Evolutionary conservation across 2,329 filamentous ascomycete genomes (phyloP).

Genomic region (Botryosphaeria dothidea): DNA sequence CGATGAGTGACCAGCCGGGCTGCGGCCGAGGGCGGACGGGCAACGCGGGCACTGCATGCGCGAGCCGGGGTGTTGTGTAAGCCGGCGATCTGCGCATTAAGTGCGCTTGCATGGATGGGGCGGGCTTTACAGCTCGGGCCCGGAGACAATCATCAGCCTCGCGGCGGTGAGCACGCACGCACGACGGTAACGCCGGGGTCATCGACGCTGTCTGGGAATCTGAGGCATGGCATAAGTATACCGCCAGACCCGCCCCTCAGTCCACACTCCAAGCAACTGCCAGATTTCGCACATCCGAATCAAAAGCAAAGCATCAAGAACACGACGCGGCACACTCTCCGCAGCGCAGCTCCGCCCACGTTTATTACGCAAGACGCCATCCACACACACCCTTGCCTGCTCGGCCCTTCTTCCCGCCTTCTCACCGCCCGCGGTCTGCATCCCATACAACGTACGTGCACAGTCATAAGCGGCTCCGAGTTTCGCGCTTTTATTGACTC

Average conservation of each 20-base stretch:
- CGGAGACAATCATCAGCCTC: constrained; percentile 18
- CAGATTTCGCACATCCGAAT: background rate
- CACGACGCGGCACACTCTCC: constrained; percentile 4
- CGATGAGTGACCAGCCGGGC: constrained; percentile 5
- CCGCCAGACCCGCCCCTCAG: constrained; percentile 13
- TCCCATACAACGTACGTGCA: constrained; percentile 2
- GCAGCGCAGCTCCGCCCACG: background rate
- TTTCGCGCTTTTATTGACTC: constrained; percentile 19
- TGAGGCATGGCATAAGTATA: constrained; percentile 19
- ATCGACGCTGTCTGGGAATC: constrained; percentile 14
- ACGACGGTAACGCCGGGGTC: constrained; percentile 18
- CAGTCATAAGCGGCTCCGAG: constrained; percentile 16
- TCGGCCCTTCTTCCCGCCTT: constrained; percentile 8
- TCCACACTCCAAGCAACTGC: background rate
- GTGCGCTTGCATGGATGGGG: constrained; percentile 13
- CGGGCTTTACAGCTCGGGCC: constrained; percentile 16
- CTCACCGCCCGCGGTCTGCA: constrained; percentile 19
- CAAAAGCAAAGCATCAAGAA: background rate
- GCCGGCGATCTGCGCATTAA: constrained; percentile 14
- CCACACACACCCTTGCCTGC: background rate
- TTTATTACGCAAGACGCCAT: background rate
- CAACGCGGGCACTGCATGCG: constrained; percentile 7
- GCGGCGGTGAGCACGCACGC: constrained; percentile 17
- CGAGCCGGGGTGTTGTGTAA: constrained; percentile 15
- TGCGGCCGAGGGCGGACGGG: constrained; percentile 14